Evolutionary conservation across 441 rosid genomes (phyloP), one percentile per base, ranked within the genome.

Genomic region (Adansonia madagascariensis): DNA sequence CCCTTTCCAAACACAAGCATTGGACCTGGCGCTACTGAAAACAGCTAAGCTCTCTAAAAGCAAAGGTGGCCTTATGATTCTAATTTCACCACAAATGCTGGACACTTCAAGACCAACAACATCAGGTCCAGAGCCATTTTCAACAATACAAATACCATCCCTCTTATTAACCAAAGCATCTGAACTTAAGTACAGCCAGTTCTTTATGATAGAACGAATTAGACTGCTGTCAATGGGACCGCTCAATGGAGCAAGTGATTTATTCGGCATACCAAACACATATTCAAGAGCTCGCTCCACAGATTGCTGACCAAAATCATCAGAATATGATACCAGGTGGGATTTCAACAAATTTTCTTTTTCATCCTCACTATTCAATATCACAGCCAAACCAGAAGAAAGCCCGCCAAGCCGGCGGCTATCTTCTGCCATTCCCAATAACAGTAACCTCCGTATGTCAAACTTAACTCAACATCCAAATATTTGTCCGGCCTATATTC

Each of bases 1-100:
- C 18, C 99, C 96, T 86, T 88, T 90, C 99, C 99, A 96, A 75
- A 91, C 92, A 84, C 86, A 90, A 75, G 84, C 87, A 86, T 96
- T 96, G 55, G 97, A 94, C 87, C 98, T 92, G 53, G 81, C 87
- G 18, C 98, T 92, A 78, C 98, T 92, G 80, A 96, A 96, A 79
- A 91, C 82, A n/a, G 98, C 91, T 80, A 91, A 81, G 87, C 99
- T 94, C 91, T 96, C 99, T 22, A 94, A 79, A 35, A 91, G 92
- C 80, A 92, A 85, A 31, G 98, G 96, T 2, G 89, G 87, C 82
- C 87, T 91, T 47, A 89, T 75, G 49, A 85, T 82, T 82, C 87
- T 88, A 56, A 94, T 84, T 75, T 94, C 98, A 80, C 99, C 98
- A 75, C 97, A 94, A 74, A 89, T 84, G 79, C 95, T 92, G 71